Conservation (phyloP, 495 filamentous ascomycete genomes). For the Penicillium canariense region DNA sequence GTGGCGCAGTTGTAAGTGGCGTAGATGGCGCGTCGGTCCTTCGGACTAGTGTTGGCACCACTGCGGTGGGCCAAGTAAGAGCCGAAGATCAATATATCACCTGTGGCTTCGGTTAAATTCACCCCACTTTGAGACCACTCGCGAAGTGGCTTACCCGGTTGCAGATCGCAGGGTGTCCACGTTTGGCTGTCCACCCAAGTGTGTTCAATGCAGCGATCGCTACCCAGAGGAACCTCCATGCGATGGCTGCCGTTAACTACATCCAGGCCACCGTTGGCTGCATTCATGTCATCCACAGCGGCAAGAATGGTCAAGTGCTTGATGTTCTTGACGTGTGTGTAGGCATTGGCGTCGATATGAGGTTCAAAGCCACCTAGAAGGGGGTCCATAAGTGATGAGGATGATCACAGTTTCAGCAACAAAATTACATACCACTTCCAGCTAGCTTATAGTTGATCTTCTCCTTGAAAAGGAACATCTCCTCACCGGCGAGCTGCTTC, state of each 20-base stretch:
- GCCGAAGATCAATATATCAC: constrained; percentile 44
- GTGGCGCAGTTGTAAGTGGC: constrained; percentile 45
- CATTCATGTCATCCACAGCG: constrained; percentile 40
- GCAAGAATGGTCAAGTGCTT: constrained; percentile 46
- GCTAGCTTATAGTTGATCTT: constrained; percentile 40
- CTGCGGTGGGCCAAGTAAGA: constrained; percentile 47
- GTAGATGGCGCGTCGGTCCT: constrained; percentile 42
- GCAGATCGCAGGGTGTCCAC: constrained; percentile 41
- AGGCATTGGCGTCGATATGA: constrained; percentile 48
- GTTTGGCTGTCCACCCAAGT: constrained; percentile 38
- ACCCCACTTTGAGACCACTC: neutral
- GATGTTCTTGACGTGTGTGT: constrained; percentile 47
- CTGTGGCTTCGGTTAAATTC: constrained; percentile 12
- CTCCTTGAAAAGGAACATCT: constrained; percentile 43
- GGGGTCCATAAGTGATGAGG: too few species aligned
- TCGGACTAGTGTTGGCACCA: constrained; percentile 37
- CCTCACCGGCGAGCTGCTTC: constrained; percentile 38
- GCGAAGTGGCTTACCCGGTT: constrained; percentile 25
- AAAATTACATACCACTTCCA: constrained; percentile 28
- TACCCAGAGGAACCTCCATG: constrained; percentile 37
- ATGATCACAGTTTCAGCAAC: neutral
- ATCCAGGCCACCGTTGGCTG: constrained; percentile 43
- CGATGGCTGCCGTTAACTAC: constrained; percentile 43
- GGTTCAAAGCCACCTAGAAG: constrained; percentile 39
- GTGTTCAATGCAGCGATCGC: constrained; percentile 40